A percentile compares a stretch with the other conserved stretches of the same genome.
These are phyloP conservation scores for Phytopythium boreale DNA, from an alignment of 352 stramenopile genomes.

Conservation along the genomic window DNA sequence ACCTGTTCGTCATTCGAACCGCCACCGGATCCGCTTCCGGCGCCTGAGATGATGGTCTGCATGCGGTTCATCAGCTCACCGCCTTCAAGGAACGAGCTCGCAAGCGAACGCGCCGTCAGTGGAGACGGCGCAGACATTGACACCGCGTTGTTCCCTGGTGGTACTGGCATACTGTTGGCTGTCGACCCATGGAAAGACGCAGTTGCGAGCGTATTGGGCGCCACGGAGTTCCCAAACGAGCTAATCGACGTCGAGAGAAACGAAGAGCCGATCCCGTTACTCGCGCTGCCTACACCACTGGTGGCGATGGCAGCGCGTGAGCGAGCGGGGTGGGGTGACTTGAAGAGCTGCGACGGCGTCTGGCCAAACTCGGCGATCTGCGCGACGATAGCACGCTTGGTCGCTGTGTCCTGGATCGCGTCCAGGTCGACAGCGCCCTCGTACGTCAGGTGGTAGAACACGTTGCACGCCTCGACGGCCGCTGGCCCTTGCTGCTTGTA, in stretches of 20 bases:
- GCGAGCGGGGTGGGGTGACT: constrained; percentile 65
- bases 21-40: constrained; percentile 1
- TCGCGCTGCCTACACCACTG: not conserved
- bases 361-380: constrained; percentile 99
- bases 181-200: not conserved
- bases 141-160: not conserved
- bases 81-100: constrained; percentile 65
- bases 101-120: constrained; percentile 28
- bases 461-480: constrained; percentile 93
- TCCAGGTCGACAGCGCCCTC: constrained; percentile 97
- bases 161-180: not conserved
- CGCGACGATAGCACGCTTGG: constrained; percentile 85
- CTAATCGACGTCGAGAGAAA: constrained; percentile 16
- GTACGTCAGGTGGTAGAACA: constrained; percentile 99
- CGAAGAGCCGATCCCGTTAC: constrained; percentile 9
- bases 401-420: constrained; percentile 47
- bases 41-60: constrained; percentile 61
- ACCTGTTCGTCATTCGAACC: constrained; percentile 17
- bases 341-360: constrained; percentile 94
- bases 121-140: constrained; percentile 17
- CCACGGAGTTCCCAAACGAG: constrained; percentile 8
- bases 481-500: constrained; percentile 93
- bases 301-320: constrained; percentile 5
- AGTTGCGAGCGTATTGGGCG: not conserved
- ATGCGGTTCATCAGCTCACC: constrained; percentile 64